phyloP scores from a whole-genome alignment of 2,329 filamentous ascomycete genomes.

The Colletotrichum noveboracense region DNA sequence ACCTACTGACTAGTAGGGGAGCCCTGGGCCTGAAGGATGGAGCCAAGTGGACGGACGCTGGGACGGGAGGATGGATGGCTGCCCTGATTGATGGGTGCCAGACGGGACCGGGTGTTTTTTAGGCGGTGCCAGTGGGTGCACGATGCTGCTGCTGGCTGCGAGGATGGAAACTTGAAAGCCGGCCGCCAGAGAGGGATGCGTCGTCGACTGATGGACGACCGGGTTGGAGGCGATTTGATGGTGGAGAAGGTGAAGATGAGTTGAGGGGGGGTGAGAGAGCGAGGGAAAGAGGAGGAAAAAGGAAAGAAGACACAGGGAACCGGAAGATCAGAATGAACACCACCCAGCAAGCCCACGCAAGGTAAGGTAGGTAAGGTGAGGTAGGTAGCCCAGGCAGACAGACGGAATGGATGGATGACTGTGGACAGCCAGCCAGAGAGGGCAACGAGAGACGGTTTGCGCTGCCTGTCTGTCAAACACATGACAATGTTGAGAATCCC shows the following conservation, averaged over 20 bases:
- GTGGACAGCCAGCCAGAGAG: background rate
- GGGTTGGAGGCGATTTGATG: background rate
- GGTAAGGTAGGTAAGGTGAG: background rate
- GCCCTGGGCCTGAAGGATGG: background rate
- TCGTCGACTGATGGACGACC: background rate
- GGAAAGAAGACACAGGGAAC: conserved; percentile 30
- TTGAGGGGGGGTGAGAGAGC: conserved; percentile 26
- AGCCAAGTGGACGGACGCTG: background rate
- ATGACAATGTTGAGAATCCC: background rate
- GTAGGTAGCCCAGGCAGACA: background rate
- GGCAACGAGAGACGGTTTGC: background rate
- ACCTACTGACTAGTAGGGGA: background rate
- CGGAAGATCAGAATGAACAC: conserved; percentile 25
- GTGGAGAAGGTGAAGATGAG: background rate
- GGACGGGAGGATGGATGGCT: conserved; percentile 5
- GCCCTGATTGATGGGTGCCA: conserved; percentile 3
- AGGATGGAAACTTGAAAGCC: background rate
- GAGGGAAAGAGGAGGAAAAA: conserved; percentile 30
- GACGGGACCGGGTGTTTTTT: background rate
- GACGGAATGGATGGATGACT: background rate
- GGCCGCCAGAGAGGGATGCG: background rate
- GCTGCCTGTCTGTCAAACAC: background rate
- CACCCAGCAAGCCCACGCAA: background rate
- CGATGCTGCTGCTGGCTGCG: background rate
- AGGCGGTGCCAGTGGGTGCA: background rate